Base-by-base conservation (phyloP, 148 eudicot species). In the Cornus suecica region DNA sequence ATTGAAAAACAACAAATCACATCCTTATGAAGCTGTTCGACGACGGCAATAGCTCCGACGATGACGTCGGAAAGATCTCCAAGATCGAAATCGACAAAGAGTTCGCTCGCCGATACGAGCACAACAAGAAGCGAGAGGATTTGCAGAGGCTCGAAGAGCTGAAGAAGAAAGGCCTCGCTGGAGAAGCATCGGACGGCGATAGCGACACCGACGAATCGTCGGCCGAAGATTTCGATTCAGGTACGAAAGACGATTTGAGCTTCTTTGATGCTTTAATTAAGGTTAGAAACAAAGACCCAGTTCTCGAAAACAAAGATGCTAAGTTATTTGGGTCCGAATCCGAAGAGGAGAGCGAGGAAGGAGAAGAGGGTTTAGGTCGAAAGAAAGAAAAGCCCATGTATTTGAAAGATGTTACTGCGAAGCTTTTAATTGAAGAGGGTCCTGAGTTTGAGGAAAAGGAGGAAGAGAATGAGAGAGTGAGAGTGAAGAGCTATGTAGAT, bases 401-500 rank as follows among this genome's bases (percentile, higher is more conserved):
- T 83, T 80, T 95, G 84, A 95, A 93, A 79, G 98, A 95, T 86
- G 93, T 93, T 26, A 79, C 66, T 10, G 91, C 99, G 1, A 71
- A 81, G 78, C 92, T 88, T 31, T 88, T 94, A 88, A 84, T 94
- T 37, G 92, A 89, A 78, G 75, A 72, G 42, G 98, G 97, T 7
- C 83, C 97, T 0, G 97, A 92, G 20, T 87, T 85, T 42, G 87
- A 82, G 4, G 85, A 81, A 16, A 70, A 68, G 13, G 81, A 73
- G 0, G 80, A 72, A 22, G 42, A 37, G 10, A 32, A 32, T 32
- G 34, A 32, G 34, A 32, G 71, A 60, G 23, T 4, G 76, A 71
- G 45, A 15, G 78, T 80, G 66, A 92, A 87, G 81, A 87, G 82
- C 70, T 90, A 80, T 80, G 78, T 58, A 1, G 83, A 92, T 66